Conservation (phyloP, 352 stramenopile species). For the Halophytophthora polymorphica region DNA sequence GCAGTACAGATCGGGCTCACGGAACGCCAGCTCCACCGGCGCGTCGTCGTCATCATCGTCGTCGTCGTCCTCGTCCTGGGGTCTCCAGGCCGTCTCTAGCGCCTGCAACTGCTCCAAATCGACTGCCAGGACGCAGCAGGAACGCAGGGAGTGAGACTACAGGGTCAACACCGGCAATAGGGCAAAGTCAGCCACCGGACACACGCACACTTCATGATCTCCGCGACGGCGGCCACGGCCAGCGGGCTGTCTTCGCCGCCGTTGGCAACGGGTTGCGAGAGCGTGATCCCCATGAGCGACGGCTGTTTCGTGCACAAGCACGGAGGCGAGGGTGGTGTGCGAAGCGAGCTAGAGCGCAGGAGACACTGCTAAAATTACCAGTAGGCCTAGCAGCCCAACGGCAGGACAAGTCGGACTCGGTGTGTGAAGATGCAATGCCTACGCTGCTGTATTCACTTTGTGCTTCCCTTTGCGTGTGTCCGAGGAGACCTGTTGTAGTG, state of each 20-base stretch:
- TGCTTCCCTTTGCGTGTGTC: no score
- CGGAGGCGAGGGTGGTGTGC: no score
- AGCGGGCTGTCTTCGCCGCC: constrained; percentile 36
- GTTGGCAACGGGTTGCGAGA: constrained; percentile 16
- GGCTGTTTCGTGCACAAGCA: no score
- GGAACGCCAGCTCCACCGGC: not conserved
- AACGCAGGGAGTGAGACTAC: not conserved
- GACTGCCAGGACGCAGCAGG: constrained; percentile 18
- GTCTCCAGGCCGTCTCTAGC: constrained; percentile 23
- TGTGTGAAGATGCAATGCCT: no score
- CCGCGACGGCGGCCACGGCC: constrained; percentile 43
- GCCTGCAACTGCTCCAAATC: constrained; percentile 35
- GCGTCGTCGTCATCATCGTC: not conserved
- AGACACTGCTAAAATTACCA: no score
- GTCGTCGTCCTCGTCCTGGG: not conserved
- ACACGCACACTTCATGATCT: constrained; percentile 55
- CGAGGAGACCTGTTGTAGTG: no score
- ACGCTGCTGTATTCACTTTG: no score
- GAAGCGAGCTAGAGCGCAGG: no score
- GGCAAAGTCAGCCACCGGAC: not conserved
- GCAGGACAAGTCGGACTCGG: no score
- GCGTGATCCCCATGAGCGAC: constrained; percentile 24
- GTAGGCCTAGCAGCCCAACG: no score
- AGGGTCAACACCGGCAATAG: not conserved
- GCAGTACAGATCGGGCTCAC: constrained; percentile 34